These are phyloP conservation scores for Citrus sinensis DNA, from an alignment of 345 rosid genomes.

Conservation along the genomic window DNA sequence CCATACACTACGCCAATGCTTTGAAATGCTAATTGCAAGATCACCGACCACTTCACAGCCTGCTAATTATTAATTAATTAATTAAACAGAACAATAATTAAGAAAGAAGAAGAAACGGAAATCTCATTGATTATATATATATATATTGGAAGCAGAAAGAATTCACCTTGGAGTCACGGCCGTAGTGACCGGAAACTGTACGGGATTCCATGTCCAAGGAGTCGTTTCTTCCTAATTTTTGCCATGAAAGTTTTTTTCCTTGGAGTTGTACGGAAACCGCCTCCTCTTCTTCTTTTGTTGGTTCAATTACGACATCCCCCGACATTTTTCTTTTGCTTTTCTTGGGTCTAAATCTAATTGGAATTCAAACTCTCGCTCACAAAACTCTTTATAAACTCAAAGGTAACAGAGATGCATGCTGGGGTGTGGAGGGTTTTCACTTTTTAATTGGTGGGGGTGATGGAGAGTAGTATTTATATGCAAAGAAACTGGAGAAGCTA, in stretches of 20 bases:
- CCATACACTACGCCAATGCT: slow-evolving; percentile 60
- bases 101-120: not conserved
- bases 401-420: not conserved
- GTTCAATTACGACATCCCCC: not conserved
- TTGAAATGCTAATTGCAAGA: slow-evolving; percentile 54
- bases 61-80: not conserved
- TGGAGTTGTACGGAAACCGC: slow-evolving; percentile 11
- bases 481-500: not conserved
- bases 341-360: too few species aligned
- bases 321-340: not conserved
- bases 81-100: not conserved
- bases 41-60: slow-evolving; percentile 28
- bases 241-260: slow-evolving; percentile 23
- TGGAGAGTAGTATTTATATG: not conserved
- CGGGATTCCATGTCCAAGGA: slow-evolving; percentile 52
- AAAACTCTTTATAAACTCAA: not conserved
- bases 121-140: not conserved
- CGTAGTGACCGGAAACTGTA: slow-evolving; percentile 7
- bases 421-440: too few species aligned
- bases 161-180: slow-evolving; percentile 33
- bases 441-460: too few species aligned
- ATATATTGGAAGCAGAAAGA: not conserved
- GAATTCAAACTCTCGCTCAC: too few species aligned
- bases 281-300: not conserved
- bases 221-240: slow-evolving; percentile 32